Conservation (phyloP, 2,329 filamentous ascomycete species). For the Sporothrix curviconia region DNA sequence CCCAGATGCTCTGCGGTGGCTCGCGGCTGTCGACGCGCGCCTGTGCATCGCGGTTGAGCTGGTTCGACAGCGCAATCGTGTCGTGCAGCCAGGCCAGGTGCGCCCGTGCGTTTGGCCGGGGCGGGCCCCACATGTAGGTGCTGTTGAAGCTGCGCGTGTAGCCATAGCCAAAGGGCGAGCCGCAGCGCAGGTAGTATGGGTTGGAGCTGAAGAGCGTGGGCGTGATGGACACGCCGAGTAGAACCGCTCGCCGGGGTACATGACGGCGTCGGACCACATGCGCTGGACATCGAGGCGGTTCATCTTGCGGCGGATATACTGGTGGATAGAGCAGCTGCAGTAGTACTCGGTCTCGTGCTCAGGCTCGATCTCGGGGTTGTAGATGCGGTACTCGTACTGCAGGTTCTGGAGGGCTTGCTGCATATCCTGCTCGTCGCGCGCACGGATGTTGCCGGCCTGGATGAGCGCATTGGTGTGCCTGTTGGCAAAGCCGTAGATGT, state of each 20-base stretch:
- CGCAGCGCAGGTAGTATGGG: neutral
- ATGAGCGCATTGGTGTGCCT: constrained; percentile 9
- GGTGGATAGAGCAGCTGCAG: constrained; percentile 35
- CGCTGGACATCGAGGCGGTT: constrained; percentile 32
- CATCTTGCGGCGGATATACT: constrained; percentile 32
- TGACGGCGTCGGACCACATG: constrained; percentile 39
- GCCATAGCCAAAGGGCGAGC: constrained; percentile 7
- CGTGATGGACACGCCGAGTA: constrained; percentile 19
- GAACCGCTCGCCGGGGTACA: constrained; percentile 35
- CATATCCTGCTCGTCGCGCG: constrained; percentile 32
- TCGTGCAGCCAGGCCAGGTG: constrained; percentile 5
- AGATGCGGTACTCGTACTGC: constrained; percentile 34
- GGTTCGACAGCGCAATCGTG: constrained; percentile 9
- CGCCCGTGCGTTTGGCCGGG: neutral
- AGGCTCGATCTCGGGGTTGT: constrained; percentile 41
- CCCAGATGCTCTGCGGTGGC: constrained; percentile 14
- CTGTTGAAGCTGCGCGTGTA: neutral
- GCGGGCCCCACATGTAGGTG: neutral
- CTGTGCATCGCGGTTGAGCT: constrained; percentile 13
- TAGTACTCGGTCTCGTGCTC: constrained; percentile 36
- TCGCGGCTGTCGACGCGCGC: constrained; percentile 10
- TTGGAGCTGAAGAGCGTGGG: constrained; percentile 18
- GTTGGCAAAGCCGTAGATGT: neutral
- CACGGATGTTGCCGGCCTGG: constrained; percentile 1
- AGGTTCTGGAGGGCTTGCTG: constrained; percentile 35